Evolutionary conservation across 768 basidiomycete species (phyloP), one percentile per base, ranked within the genome.

Genomic region (Lactifluus volemus): DNA sequence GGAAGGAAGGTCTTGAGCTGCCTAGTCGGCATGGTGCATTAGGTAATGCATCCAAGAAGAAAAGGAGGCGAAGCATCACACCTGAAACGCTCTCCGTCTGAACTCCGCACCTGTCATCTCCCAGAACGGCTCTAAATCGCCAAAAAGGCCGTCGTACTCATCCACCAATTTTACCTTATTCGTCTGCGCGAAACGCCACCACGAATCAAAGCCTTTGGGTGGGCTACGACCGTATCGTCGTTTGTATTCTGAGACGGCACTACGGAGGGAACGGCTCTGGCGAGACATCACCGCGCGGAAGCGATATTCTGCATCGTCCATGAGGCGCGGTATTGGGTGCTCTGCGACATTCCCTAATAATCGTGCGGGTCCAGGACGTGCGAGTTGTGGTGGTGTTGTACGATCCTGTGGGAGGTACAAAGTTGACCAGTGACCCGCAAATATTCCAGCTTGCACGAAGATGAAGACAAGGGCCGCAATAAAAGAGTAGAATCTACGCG

Each of bases 61-160:
- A 55, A 5, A 25, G 25, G 32, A 42, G 15, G 39, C 44, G 41
- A 30, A 25, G 49, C 6, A 70, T 2, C 76, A 56, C 56, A 88
- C 89, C 75, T 87, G 79, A 4, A 68, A 64, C 0, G 84, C 77
- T 39, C 92, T 76, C 60, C 81, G 72, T 64, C 91, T 76, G 41
- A 97, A 68, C 70, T 96, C 91, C 58, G 77, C 79, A 0, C 89
- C 87, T 7, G 80, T 76, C 41, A 97, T 69, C 8, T 79, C 71
- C 85, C 88, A 92, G 72, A 94, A 98, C 1, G 95, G 94, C 25
- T 79, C 82, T 53, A 99, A 73, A 70, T 98, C 96, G 55, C 79
- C 77, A 38, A 81, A 69, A n/a, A 96, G 78, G 5, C 81, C 79
- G 61, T 92, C 91, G 68, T 92, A 98, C 70, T 98, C 96, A 71